phyloP scores from a whole-genome alignment of 2,329 filamentous ascomycete genomes.

The Fusarium phyllophilum region DNA sequence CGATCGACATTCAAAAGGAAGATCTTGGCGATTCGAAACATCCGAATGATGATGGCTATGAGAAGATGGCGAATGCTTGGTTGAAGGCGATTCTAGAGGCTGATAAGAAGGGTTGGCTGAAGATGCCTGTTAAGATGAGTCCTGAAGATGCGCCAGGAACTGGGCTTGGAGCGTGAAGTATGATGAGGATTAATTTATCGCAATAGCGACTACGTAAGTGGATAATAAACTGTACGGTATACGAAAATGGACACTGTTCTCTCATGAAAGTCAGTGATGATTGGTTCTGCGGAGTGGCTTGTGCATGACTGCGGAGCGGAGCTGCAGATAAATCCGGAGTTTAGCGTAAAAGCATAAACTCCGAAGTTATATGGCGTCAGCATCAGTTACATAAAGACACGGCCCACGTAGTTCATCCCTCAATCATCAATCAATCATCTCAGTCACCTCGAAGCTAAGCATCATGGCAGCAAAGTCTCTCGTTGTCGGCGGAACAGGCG shows the following conservation, averaged over 20 bases:
- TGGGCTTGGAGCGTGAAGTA: neutral
- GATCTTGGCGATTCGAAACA: conserved; percentile 27
- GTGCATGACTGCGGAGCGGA: neutral
- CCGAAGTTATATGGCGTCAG: neutral
- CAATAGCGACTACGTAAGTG: neutral
- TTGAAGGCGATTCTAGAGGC: conserved; percentile 21
- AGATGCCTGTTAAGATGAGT: conserved; percentile 15
- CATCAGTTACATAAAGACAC: neutral
- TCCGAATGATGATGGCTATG: conserved; percentile 28
- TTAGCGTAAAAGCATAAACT: neutral
- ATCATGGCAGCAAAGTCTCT: conserved; percentile 43
- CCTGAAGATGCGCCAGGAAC: conserved; percentile 14
- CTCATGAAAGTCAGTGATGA: neutral
- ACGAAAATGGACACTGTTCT: neutral
- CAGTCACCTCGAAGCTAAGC: too few species aligned
- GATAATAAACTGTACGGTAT: neutral
- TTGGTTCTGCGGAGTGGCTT: conserved; percentile 3
- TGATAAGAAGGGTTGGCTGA: conserved; percentile 23
- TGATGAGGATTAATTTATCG: too few species aligned
- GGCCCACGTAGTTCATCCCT: neutral
- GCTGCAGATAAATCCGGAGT: neutral
- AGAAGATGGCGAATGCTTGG: conserved; percentile 34
- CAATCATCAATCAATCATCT: neutral
- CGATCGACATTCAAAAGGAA: conserved; percentile 15
- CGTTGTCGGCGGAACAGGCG: conserved; percentile 50